These are phyloP conservation scores for Orbilia javanica DNA, from an alignment of 2,329 filamentous ascomycete species.

Conservation along the genomic window DNA sequence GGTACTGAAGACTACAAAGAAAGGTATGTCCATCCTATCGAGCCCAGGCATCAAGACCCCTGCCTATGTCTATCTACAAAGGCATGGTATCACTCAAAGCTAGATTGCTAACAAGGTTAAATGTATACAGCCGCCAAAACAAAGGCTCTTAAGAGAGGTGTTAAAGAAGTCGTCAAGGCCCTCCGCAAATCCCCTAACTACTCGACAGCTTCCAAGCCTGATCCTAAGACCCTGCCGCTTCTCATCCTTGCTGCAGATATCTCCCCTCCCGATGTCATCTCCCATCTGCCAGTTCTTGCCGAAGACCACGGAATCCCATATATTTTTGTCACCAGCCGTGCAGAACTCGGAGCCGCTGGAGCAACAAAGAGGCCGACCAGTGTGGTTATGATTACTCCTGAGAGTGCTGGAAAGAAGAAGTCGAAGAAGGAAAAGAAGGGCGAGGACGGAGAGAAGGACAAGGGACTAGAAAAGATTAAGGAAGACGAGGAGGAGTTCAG, in stretches of 20 bases:
- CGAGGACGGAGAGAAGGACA: constrained; percentile 66
- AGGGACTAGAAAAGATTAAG: constrained; percentile 64
- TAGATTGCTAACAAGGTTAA: constrained; percentile 21
- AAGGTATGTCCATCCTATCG: constrained; percentile 65
- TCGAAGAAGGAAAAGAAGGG: constrained; percentile 66
- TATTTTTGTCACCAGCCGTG: constrained; percentile 91
- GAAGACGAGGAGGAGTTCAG: constrained; percentile 69
- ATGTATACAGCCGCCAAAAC: constrained; percentile 82
- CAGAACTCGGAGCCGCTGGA: constrained; percentile 91
- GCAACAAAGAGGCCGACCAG: constrained; percentile 96
- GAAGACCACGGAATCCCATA: constrained; percentile 98
- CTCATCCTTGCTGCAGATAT: constrained; percentile 97
- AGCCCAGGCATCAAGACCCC: too few species aligned
- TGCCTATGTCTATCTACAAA: neutral
- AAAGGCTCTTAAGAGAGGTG: constrained; percentile 95
- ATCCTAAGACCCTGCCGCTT: constrained; percentile 69
- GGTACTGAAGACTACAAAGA: constrained; percentile 75
- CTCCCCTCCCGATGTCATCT: constrained; percentile 98
- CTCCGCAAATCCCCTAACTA: constrained; percentile 88
- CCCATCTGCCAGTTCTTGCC: constrained; percentile 95
- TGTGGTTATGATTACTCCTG: constrained; percentile 87
- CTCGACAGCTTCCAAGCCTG: constrained; percentile 75
- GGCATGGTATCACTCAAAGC: neutral
- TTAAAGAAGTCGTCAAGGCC: constrained; percentile 98
- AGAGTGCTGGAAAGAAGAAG: constrained; percentile 65